Percentiles rank a stretch among this genome's conserved stretches.
These are phyloP conservation scores for Setaria viridis DNA, from an alignment of 202 grass and related monocot species.

Conservation along the genomic window DNA sequence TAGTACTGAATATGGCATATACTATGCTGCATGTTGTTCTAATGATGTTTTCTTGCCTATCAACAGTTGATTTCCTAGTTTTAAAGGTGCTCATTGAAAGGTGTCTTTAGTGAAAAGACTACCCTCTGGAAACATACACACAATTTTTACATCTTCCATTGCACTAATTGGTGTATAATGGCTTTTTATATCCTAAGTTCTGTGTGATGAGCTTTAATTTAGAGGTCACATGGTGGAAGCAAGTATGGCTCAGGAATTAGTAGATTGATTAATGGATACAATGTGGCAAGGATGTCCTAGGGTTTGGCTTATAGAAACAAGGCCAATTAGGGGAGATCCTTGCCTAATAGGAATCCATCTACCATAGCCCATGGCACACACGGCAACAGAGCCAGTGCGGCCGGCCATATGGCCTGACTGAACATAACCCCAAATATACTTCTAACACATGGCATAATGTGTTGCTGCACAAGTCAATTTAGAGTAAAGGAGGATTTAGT, in stretches of 20 bases:
- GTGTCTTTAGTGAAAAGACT: background rate
- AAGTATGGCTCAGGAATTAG: no score
- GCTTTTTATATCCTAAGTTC: background rate
- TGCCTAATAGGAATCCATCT: no score
- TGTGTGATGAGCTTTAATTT: background rate
- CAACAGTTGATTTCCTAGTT: background rate
- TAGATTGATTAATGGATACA: no score
- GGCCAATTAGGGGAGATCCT: no score
- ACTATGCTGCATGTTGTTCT: background rate
- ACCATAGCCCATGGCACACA: no score
- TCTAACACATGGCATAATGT: background rate
- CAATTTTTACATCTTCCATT: no score
- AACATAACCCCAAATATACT: no score
- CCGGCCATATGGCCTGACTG: no score
- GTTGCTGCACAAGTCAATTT: background rate
- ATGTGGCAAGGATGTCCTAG: no score
- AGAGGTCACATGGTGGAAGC: background rate
- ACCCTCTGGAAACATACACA: background rate
- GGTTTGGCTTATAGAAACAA: no score
- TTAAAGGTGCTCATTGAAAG: background rate
- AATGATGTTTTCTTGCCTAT: background rate
- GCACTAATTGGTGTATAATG: background rate
- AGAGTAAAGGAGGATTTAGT: background rate
- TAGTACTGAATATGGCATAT: constrained; percentile 2
- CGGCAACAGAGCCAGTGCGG: no score